Evolutionary conservation across 2,329 filamentous ascomycete species (phyloP), one percentile per base, ranked within the genome.

Genomic region (Cryphonectria radicalis): DNA sequence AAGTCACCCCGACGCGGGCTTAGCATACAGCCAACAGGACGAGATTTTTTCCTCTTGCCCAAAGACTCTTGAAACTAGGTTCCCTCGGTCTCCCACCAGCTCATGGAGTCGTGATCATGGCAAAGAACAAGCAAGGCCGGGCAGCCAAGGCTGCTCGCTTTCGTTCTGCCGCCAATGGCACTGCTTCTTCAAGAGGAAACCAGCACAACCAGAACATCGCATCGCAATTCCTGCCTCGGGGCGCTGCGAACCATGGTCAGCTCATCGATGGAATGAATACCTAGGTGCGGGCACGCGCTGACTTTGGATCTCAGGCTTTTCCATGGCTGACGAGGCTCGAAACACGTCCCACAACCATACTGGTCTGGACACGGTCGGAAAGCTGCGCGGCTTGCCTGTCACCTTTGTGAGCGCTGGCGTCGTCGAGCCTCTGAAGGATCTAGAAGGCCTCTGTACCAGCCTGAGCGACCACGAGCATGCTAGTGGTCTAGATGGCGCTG

Each of bases 401-500:
- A 73, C 73, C 0, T 90, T 90, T 70, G 79, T 88, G 63, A 89
- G 86, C 72, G 84, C 84, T n/a, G 88, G 87, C 6, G 76, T 82
- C 59, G 83, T 83, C 64, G 82, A 88, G 60, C 87, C 87, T 4
- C 77, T 88, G 4, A 82, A 85, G 70, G 78, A 84, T 8, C 70
- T 82, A 5, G 78, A 84, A 42, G 67, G 70, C 14, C 35, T 71
- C 19, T 43, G 63, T n/a, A 71, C 63, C 7, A 8, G 63, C 11
- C n/a, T 37, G 4, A 14, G 53, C 37, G 71, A 70, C 8, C 66
- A n/a, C 22, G 42, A 50, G 11, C 60, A 64, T 19, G 50, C n/a
- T 3, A 11, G 7, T 37, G 43, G 35, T 25, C 25, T 42, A 5
- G 59, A 70, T 37, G 35, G 57, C n/a, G 50, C 64, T 59, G 32